A percentile compares a stretch with the other conserved stretches of the same genome.
Conservation (phyloP, 192 early-diverging fungal genomes). For the Cetraspora pellucida region DNA sequence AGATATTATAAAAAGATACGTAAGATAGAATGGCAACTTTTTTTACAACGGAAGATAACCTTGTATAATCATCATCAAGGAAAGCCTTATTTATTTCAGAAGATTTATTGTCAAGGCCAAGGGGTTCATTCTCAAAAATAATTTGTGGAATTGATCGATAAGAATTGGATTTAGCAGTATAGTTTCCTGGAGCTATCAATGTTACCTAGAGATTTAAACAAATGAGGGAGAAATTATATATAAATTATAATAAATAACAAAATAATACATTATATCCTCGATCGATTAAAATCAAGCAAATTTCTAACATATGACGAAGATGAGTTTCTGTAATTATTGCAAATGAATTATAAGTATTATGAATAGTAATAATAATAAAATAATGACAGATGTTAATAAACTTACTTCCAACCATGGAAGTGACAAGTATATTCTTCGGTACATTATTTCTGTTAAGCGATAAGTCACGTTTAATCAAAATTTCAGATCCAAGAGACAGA, state of each 20-base stretch:
- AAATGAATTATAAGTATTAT: too few relatives aligned
- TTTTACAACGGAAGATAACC: neutral
- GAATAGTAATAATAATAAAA: too few relatives aligned
- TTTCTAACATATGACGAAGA: neutral
- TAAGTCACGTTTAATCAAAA: too few relatives aligned
- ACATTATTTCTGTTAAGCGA: too few relatives aligned
- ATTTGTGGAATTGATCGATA: neutral
- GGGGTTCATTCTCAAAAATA: neutral
- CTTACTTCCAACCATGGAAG: too few relatives aligned
- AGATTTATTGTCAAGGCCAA: neutral
- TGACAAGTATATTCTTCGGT: too few relatives aligned
- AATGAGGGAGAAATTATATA: too few relatives aligned
- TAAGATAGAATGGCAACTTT: neutral
- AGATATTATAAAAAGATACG: neutral
- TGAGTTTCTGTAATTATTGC: too few relatives aligned
- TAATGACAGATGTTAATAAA: too few relatives aligned
- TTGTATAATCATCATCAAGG: neutral
- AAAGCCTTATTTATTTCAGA: too few relatives aligned
- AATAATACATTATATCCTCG: constrained; percentile 16
- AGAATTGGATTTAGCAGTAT: neutral
- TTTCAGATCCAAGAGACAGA: too few relatives aligned
- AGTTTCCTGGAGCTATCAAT: neutral
- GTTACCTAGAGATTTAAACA: constrained; percentile 2
- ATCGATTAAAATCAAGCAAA: constrained; percentile 8
- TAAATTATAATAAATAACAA: neutral